Evolutionary conservation across 1,139 yeast species (phyloP).

Genomic region (Magnusiomyces paraingens): DNA sequence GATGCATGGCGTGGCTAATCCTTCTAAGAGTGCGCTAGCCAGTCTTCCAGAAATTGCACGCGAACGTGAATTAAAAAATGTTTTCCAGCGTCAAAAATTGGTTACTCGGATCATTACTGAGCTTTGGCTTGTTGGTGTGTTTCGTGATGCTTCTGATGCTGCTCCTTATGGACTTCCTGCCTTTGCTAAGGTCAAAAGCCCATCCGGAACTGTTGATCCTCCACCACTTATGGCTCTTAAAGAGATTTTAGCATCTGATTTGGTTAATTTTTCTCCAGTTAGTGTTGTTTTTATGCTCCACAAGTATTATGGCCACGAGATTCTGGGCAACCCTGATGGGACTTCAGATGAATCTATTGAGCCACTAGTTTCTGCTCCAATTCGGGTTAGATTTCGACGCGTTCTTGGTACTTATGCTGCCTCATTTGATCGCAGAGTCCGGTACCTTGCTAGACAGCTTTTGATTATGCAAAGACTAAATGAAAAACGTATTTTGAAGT

Average conservation of each 20-base stretch:
- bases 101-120: conserved; percentile 55
- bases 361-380: conserved; percentile 20
- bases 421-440: conserved; percentile 39
- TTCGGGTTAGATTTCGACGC: conserved; percentile 28
- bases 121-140: conserved; percentile 50
- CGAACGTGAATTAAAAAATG: conserved; percentile 42
- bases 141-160: conserved; percentile 21
- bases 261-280: conserved; percentile 38
- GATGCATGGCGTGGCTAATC: conserved; percentile 41
- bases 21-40: conserved; percentile 31
- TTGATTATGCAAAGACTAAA: conserved; percentile 12
- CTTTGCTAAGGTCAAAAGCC: conserved; percentile 30
- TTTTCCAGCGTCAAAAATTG: conserved; percentile 43
- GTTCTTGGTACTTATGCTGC: conserved; percentile 45
- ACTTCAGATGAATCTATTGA: conserved; percentile 2
- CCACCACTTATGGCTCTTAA: conserved; percentile 47
- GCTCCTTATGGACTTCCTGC: conserved; percentile 36
- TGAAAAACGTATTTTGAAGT: conserved; percentile 11
- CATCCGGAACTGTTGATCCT: conserved; percentile 32
- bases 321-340: conserved; percentile 14
- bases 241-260: conserved; percentile 47
- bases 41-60: conserved; percentile 30
- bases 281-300: conserved; percentile 45
- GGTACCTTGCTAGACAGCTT: conserved; percentile 29
- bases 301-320: conserved; percentile 40